phyloP scores from a whole-genome alignment of 1,284 basidiomycete genomes.

The Pulchroboletus neoregius region DNA sequence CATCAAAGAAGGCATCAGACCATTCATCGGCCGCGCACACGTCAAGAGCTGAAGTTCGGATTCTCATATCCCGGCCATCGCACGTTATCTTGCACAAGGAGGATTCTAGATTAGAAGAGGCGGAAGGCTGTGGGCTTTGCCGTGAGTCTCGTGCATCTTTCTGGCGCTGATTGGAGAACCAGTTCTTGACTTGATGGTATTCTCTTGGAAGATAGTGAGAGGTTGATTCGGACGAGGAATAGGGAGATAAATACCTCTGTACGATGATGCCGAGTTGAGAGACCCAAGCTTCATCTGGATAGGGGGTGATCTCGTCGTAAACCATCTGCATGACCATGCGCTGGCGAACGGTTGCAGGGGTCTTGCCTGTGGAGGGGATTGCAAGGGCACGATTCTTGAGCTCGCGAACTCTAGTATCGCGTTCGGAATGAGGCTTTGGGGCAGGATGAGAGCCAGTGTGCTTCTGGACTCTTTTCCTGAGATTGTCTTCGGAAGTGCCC shows the following conservation, averaged over 20 bases:
- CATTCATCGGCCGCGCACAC: constrained; percentile 41
- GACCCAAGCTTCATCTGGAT: constrained; percentile 52
- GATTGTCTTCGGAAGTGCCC: constrained; percentile 26
- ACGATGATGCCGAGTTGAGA: constrained; percentile 46
- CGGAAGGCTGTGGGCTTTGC: constrained; percentile 33
- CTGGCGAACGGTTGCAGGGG: constrained; percentile 51
- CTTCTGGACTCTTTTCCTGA: constrained; percentile 29
- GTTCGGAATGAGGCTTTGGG: constrained; percentile 26
- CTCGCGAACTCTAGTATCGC: constrained; percentile 33
- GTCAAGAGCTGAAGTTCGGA: constrained; percentile 43
- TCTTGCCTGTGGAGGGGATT: constrained; percentile 52
- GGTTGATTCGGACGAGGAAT: background rate
- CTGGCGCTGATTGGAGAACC: constrained; percentile 58
- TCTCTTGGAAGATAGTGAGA: constrained; percentile 36
- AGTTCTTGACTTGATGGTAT: constrained; percentile 56
- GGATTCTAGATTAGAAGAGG: constrained; percentile 29
- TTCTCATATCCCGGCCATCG: constrained; percentile 45
- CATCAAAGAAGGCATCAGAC: constrained; percentile 55
- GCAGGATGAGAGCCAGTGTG: constrained; percentile 18
- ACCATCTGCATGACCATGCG: constrained; percentile 53
- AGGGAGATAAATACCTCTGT: constrained; percentile 38
- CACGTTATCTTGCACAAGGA: constrained; percentile 34
- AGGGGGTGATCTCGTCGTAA: constrained; percentile 57
- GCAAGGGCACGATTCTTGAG: constrained; percentile 43
- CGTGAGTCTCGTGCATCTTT: constrained; percentile 40